Evolutionary conservation across 2,329 filamentous ascomycete genomes (phyloP).

Genomic region (Colletotrichum sp.): DNA sequence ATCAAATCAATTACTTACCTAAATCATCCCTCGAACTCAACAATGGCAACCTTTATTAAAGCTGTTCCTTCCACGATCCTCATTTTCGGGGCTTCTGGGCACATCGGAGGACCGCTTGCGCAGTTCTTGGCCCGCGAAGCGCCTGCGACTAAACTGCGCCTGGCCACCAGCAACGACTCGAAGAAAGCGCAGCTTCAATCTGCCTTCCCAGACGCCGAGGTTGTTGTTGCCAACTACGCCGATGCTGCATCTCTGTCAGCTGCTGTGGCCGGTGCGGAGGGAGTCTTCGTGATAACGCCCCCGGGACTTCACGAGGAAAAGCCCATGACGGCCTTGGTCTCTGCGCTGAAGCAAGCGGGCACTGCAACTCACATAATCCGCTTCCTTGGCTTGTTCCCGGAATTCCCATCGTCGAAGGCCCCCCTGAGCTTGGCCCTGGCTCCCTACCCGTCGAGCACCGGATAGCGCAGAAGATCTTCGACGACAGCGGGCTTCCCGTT

Average conservation of each 20-base stretch:
- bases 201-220: neutral
- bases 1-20: neutral
- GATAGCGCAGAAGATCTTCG: neutral
- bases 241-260: neutral
- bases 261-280: neutral
- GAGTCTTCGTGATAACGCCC: neutral
- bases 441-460: neutral
- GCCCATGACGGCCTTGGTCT: neutral
- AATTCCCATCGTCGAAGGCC: neutral
- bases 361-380: neutral
- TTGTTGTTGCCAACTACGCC: neutral
- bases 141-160: neutral
- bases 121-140: neutral
- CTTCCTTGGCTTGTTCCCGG: neutral
- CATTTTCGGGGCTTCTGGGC: neutral
- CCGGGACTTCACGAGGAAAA: neutral
- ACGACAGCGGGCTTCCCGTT: neutral
- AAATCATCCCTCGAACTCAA: neutral
- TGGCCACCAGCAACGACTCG: neutral
- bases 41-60: neutral
- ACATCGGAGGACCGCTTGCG: neutral
- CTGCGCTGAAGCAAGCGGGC: neutral
- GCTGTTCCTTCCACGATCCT: neutral
- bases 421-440: neutral
- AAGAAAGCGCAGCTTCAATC: neutral